These are phyloP conservation scores for Annulohypoxylon nitens DNA, from an alignment of 495 filamentous ascomycete genomes.

Conservation along the genomic window DNA sequence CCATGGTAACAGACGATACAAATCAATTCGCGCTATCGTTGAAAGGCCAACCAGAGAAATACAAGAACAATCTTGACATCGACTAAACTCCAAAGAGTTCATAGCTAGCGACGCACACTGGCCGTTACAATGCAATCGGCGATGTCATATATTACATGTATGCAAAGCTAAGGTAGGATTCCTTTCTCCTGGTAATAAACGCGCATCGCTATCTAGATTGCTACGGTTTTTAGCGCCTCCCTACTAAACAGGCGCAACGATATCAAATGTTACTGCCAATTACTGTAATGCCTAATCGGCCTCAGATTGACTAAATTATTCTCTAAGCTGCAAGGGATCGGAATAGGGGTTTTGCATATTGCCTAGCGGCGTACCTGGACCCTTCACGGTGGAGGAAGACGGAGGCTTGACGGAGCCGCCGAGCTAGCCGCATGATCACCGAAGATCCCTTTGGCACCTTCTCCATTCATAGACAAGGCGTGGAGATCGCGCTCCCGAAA, in stretches of 20 bases:
- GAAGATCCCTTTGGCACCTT: constrained; percentile 37
- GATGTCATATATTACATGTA: neutral
- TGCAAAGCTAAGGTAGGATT: neutral
- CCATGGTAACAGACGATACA: constrained; percentile 12
- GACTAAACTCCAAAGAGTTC: neutral
- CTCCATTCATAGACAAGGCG: constrained; percentile 28
- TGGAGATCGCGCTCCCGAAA: constrained; percentile 6
- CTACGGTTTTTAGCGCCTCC: neutral
- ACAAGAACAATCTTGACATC: neutral
- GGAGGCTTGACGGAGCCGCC: constrained; percentile 28
- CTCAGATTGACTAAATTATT: neutral
- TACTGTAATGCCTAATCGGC: neutral
- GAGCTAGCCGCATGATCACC: constrained; percentile 23
- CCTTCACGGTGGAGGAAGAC: neutral
- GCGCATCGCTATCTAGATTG: constrained; percentile 4
- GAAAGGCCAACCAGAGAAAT: neutral
- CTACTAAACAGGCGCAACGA: neutral
- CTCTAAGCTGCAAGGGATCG: constrained; percentile 2
- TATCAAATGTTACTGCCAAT: neutral
- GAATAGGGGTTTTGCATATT: constrained; percentile 8
- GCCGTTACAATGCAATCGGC: neutral
- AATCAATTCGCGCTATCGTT: neutral
- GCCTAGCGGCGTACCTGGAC: neutral
- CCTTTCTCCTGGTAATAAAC: constrained; percentile 4
- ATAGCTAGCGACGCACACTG: neutral